Base-by-base conservation (phyloP, 345 rosid species). In the Camelina sativa region DNA sequence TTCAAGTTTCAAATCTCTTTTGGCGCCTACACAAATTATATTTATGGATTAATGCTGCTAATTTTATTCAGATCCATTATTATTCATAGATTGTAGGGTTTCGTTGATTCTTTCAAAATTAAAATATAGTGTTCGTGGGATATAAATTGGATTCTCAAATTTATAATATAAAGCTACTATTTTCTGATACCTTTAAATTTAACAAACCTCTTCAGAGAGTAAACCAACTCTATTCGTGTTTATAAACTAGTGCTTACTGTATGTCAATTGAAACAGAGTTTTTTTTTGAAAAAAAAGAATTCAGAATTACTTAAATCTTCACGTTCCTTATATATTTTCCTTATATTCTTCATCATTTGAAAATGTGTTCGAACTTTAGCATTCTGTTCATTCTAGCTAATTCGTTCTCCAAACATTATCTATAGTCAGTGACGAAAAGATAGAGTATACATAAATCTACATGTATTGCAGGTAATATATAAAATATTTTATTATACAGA, bases 341-440 rank as follows among this genome's bases (percentile, higher is more conserved):
- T 51, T 72, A 9, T 28, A 38, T 25, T 37, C 54, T 17, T 51
- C 52, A 25, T 51, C 52, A 25, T 15, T 38, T 22, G 28, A 65
- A 30, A 47, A 30, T 30, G 16, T 23, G n/a, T 16, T 17, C 30
- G 32, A 16, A 46, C 34, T 46, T 34, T 32, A 19, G 34, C 44
- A 44, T 44, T 53, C 4, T 2, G 10, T 20, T 40, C 56, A 11
- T 23, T 37, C 16, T 35, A 23, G 25, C 25, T 23, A 47, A 4
- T 62, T 62, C 22, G 62, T 12, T 72, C 30, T 3, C 43, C 62
- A 41, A 72, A 72, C 46, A 53, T 28, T 41, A 41, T 54, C 53
- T 40, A 40, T 0, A 44, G 7, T 0, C 5, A 64, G 23, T 73
- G 64, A 54, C 12, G 2, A 20, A 40, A 40, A 46, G 9, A 20